These are phyloP conservation scores for Pyrenopolyporus hunteri DNA, from an alignment of 495 filamentous ascomycete genomes.

Conservation along the genomic window DNA sequence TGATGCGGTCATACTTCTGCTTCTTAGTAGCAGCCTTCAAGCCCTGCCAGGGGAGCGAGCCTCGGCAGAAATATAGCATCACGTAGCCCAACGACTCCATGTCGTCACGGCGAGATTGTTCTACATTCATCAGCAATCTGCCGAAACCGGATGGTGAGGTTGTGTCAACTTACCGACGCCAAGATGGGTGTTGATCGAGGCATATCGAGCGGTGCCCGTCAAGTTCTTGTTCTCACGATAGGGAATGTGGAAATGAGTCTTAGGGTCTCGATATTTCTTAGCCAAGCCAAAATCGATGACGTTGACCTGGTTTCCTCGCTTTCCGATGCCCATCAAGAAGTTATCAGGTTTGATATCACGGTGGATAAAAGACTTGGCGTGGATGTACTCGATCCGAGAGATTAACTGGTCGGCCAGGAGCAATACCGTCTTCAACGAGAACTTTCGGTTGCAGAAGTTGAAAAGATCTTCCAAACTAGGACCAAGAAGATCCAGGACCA, in stretches of 20 bases:
- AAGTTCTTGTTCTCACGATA: slow-evolving; percentile 99
- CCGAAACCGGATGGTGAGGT: not conserved
- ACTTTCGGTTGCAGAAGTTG: slow-evolving; percentile 99
- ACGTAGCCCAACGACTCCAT: slow-evolving; percentile 99
- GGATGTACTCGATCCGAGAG: slow-evolving; percentile 99
- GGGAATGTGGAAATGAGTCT: slow-evolving; percentile 99
- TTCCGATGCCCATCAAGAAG: slow-evolving; percentile 99
- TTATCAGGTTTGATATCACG: slow-evolving; percentile 99
- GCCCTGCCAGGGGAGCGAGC: slow-evolving; percentile 98
- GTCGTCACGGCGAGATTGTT: slow-evolving; percentile 98
- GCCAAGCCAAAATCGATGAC: slow-evolving; percentile 99
- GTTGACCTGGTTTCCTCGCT: slow-evolving; percentile 99
- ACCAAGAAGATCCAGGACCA: slow-evolving; percentile 98
- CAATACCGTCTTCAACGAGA: slow-evolving; percentile 98
- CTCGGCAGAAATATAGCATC: slow-evolving; percentile 99
- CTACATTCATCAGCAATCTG: slow-evolving; percentile 54
- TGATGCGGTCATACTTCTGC: slow-evolving; percentile 99
- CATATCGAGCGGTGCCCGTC: slow-evolving; percentile 98
- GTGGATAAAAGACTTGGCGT: slow-evolving; percentile 99
- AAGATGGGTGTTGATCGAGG: slow-evolving; percentile 98
- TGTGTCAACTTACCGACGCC: slow-evolving; percentile 72
- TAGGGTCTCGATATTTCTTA: slow-evolving; percentile 99
- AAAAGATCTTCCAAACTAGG: slow-evolving; percentile 99
- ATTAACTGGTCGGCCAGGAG: slow-evolving; percentile 98
- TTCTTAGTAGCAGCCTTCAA: slow-evolving; percentile 99